Conservation (phyloP, 768 basidiomycete species). For the Cystofilobasidium macerans region DNA sequence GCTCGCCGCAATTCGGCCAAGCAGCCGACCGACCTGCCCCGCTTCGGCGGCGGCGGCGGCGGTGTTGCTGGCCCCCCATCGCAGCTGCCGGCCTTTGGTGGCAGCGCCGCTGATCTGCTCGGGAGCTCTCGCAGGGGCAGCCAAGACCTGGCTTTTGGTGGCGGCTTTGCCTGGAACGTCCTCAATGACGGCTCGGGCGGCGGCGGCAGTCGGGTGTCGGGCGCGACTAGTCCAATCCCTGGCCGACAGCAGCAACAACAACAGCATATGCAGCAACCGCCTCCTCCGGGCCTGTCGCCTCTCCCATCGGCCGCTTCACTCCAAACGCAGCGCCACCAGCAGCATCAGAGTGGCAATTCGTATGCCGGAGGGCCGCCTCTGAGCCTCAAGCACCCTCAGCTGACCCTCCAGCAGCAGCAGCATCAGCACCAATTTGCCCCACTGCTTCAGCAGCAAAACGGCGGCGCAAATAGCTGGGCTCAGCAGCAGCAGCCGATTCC, state of each 20-base stretch:
- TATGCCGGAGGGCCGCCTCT: not conserved
- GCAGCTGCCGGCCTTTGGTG: not conserved
- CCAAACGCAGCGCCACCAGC: constrained; percentile 9
- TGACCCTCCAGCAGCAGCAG: constrained; percentile 8
- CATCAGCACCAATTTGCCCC: constrained; percentile 8
- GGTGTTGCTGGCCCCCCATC: not conserved
- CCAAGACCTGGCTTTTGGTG: not conserved
- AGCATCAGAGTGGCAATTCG: not conserved
- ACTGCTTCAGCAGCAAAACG: not conserved
- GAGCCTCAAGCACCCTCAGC: too few relatives aligned
- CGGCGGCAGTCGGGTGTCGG: not conserved
- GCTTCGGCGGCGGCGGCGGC: not conserved
- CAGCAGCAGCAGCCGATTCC: constrained; percentile 25
- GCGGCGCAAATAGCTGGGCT: constrained; percentile 23
- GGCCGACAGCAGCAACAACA: not conserved
- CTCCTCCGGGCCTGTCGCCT: constrained; percentile 19
- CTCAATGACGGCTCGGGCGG: not conserved
- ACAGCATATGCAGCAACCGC: not conserved
- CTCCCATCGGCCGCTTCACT: not conserved
- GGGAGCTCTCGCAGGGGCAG: not conserved
- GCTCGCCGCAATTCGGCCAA: constrained; percentile 18
- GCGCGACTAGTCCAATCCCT: not conserved
- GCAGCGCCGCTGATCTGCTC: not conserved
- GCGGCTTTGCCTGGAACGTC: not conserved
- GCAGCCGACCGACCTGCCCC: not conserved